These are phyloP conservation scores for Cladosporium phlei DNA, from an alignment of 2,329 filamentous ascomycete genomes.

Conservation along the genomic window DNA sequence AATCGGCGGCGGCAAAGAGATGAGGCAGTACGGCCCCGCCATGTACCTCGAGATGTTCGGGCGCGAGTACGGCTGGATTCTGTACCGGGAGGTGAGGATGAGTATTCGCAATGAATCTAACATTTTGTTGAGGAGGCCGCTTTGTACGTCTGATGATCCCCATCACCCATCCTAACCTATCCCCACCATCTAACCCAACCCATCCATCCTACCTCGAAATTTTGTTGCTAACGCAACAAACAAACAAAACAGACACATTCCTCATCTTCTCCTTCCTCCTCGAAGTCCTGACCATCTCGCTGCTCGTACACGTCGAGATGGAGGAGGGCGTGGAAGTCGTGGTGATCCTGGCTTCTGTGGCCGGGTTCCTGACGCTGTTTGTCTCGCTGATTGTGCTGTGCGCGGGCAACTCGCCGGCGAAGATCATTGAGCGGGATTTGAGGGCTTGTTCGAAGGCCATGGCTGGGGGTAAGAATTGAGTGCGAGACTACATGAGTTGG, in stretches of 20 bases:
- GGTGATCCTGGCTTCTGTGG: background rate
- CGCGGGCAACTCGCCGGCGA: background rate
- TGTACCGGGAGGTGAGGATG: conserved; percentile 17
- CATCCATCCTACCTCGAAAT: no score
- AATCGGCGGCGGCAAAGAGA: conserved; percentile 18
- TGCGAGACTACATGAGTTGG: no score
- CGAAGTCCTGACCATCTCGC: background rate
- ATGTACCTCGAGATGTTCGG: conserved; percentile 19
- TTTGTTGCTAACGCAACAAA: no score
- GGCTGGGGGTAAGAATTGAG: no score
- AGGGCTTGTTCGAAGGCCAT: background rate
- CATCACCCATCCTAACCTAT: background rate
- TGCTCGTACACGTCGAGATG: background rate
- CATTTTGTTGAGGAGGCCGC: background rate
- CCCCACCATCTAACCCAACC: no score
- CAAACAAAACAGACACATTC: background rate
- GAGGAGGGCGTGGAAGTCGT: background rate
- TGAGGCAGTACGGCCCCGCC: conserved; percentile 12
- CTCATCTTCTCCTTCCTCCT: background rate
- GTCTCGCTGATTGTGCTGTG: background rate
- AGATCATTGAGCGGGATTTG: conserved; percentile 6
- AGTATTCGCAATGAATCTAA: background rate
- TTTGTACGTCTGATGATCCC: background rate
- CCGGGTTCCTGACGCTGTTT: background rate
- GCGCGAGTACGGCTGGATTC: conserved; percentile 17